A percentile compares a stretch with the other conserved stretches of the same genome.
These are phyloP conservation scores for Bruguiera sexangula DNA, from an alignment of 345 rosid species.

Conservation along the genomic window DNA sequence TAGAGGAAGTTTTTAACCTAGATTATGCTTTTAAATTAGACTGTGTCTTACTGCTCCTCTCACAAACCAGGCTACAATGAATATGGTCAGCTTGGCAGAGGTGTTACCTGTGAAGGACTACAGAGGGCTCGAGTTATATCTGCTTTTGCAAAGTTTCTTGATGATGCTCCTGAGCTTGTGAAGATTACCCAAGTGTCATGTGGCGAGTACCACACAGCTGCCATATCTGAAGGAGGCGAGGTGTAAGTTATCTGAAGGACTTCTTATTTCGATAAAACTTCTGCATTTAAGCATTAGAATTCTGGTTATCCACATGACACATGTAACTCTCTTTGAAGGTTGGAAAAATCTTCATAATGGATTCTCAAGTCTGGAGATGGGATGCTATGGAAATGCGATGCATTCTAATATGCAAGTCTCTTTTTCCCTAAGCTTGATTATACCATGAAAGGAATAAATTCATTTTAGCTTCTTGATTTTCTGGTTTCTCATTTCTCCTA, in stretches of 20 bases:
- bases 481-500: background rate
- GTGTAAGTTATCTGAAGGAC: constrained; percentile 78
- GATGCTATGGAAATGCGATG: constrained; percentile 60
- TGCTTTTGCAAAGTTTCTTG: constrained; percentile 84
- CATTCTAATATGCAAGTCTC: constrained; percentile 73
- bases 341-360: constrained; percentile 47
- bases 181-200: constrained; percentile 85
- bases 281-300: constrained; percentile 42
- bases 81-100: constrained; percentile 97
- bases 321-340: constrained; percentile 47
- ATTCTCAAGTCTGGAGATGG: constrained; percentile 47
- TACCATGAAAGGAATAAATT: constrained; percentile 10
- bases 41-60: constrained; percentile 17
- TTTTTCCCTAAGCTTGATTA: constrained; percentile 33
- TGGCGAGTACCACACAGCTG: constrained; percentile 96
- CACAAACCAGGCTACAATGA: constrained; percentile 81
- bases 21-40: constrained; percentile 23
- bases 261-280: constrained; percentile 42
- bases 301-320: constrained; percentile 48
- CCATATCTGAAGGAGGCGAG: constrained; percentile 85
- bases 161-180: constrained; percentile 92
- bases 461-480: background rate
- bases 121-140: constrained; percentile 71
- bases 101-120: constrained; percentile 90
- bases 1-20: constrained; percentile 5